A percentile compares a stretch with the other conserved stretches of the same genome.
phyloP scores from a whole-genome alignment of 2,329 filamentous ascomycete genomes.

The Pseudonectria buxi region DNA sequence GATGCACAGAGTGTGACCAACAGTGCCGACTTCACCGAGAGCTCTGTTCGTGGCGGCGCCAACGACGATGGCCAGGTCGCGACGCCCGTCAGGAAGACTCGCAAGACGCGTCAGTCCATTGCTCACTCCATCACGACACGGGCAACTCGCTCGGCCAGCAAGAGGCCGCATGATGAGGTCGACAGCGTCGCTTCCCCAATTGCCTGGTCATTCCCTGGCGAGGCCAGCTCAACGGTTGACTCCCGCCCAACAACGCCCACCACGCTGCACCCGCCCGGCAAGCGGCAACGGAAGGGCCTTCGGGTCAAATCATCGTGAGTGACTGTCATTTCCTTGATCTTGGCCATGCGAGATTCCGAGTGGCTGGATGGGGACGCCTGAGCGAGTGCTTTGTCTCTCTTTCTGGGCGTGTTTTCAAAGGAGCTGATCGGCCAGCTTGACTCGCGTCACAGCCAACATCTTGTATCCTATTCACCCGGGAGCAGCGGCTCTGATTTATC shows the following conservation, averaged over 20 bases:
- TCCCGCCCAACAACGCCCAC: constrained; percentile 57
- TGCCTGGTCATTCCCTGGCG: constrained; percentile 41
- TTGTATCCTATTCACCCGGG: too few species aligned
- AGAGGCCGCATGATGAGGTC: constrained; percentile 48
- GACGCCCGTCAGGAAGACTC: constrained; percentile 28
- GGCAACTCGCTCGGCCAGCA: constrained; percentile 43
- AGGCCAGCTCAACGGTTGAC: constrained; percentile 39
- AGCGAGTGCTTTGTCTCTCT: too few species aligned
- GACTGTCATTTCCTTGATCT: constrained; percentile 5
- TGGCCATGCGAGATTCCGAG: too few species aligned
- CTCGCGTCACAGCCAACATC: not conserved
- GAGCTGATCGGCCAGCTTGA: not conserved
- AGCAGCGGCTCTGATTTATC: too few species aligned
- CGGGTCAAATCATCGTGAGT: constrained; percentile 67
- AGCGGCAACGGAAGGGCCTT: constrained; percentile 54
- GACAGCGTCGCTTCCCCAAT: constrained; percentile 49
- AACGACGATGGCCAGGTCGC: constrained; percentile 20
- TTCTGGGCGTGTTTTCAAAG: too few species aligned
- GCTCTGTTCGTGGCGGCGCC: constrained; percentile 29
- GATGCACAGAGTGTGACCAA: constrained; percentile 36
- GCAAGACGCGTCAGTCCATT: constrained; percentile 31
- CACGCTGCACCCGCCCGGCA: constrained; percentile 43
- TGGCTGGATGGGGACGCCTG: too few species aligned
- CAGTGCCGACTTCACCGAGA: constrained; percentile 28
- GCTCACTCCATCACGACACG: constrained; percentile 31